A percentile compares a stretch with the other conserved stretches of the same genome.
Conservation (phyloP, 1,139 yeast genomes). For the Hemisphaericaspora lyxosophila region DNA sequence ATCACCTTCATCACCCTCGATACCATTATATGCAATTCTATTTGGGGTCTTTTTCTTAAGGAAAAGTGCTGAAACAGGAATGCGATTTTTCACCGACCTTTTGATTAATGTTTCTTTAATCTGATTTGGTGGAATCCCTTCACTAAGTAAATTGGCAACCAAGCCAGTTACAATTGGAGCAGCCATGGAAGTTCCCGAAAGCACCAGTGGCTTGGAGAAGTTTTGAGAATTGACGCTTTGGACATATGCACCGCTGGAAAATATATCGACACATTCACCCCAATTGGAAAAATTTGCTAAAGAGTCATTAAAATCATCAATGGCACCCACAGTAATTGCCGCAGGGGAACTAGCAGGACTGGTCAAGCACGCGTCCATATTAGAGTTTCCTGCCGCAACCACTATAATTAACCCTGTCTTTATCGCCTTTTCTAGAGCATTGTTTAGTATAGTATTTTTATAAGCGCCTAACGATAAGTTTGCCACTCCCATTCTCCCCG, state of each 20-base stretch:
- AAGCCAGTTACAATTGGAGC: slow-evolving; percentile 79
- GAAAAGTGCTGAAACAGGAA: slow-evolving; percentile 31
- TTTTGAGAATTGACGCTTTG: slow-evolving; percentile 40
- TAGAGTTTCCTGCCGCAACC: slow-evolving; percentile 89
- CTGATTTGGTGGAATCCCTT: slow-evolving; percentile 49
- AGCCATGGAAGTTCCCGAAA: slow-evolving; percentile 89
- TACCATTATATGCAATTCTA: slow-evolving; percentile 36
- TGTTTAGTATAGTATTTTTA: slow-evolving; percentile 62
- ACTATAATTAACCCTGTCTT: slow-evolving; percentile 73
- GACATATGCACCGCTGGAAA: slow-evolving; percentile 77
- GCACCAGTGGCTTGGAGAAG: slow-evolving; percentile 31
- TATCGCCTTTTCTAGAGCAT: slow-evolving; percentile 70
- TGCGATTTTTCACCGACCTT: slow-evolving; percentile 32
- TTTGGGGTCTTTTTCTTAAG: slow-evolving; percentile 38
- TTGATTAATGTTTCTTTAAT: slow-evolving; percentile 44
- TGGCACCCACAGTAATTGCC: slow-evolving; percentile 84
- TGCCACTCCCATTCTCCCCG: slow-evolving; percentile 59
- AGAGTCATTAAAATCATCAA: slow-evolving; percentile 67
- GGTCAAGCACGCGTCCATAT: slow-evolving; percentile 70
- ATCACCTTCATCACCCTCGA: slow-evolving; percentile 15
- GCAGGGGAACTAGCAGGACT: slow-evolving; percentile 76
- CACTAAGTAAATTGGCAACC: slow-evolving; percentile 59
- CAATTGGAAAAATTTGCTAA: slow-evolving; percentile 80
- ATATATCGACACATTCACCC: slow-evolving; percentile 84
- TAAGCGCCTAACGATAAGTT: slow-evolving; percentile 78